These are phyloP conservation scores for Plectosphaerella plurivora DNA, from an alignment of 2,329 filamentous ascomycete genomes.

Conservation along the genomic window DNA sequence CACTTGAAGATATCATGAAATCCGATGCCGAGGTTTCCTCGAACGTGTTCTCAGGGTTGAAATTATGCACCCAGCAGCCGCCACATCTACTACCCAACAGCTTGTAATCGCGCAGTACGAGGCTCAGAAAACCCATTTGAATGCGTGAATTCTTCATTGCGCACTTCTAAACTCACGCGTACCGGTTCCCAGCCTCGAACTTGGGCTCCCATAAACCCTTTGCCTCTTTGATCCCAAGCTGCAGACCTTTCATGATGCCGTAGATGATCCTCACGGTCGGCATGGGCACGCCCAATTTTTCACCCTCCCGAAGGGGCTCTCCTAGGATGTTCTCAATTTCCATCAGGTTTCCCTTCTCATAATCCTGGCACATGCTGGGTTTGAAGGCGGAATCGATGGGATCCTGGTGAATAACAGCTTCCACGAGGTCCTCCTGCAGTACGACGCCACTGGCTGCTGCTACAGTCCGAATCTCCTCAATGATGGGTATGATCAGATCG, in stretches of 20 bases:
- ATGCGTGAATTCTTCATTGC: too few species aligned
- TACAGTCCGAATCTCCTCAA: constrained; percentile 46
- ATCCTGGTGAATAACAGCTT: constrained; percentile 42
- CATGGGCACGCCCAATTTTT: constrained; percentile 37
- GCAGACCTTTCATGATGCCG: constrained; percentile 39
- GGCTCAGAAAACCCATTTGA: too few species aligned
- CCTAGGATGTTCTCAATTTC: constrained; percentile 50
- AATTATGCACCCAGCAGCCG: too few species aligned
- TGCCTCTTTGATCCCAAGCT: constrained; percentile 40
- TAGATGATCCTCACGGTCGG: constrained; percentile 46
- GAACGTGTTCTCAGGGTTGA: too few species aligned
- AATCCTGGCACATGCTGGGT: constrained; percentile 52
- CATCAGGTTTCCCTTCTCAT: constrained; percentile 31
- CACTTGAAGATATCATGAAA: too few species aligned
- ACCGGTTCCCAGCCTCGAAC: constrained; percentile 17
- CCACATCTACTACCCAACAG: too few species aligned
- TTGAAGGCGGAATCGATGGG: constrained; percentile 41
- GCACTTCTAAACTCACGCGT: too few species aligned
- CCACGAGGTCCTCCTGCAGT: constrained; percentile 35
- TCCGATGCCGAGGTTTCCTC: too few species aligned
- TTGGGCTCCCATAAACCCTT: constrained; percentile 22
- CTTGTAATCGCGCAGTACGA: too few species aligned
- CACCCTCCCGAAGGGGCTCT: constrained; percentile 44
- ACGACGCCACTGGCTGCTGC: constrained; percentile 35
- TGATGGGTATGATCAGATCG: constrained; percentile 45